These are phyloP conservation scores for Fusarium keratoplasticum DNA, from an alignment of 2,329 filamentous ascomycete species.

Conservation along the genomic window DNA sequence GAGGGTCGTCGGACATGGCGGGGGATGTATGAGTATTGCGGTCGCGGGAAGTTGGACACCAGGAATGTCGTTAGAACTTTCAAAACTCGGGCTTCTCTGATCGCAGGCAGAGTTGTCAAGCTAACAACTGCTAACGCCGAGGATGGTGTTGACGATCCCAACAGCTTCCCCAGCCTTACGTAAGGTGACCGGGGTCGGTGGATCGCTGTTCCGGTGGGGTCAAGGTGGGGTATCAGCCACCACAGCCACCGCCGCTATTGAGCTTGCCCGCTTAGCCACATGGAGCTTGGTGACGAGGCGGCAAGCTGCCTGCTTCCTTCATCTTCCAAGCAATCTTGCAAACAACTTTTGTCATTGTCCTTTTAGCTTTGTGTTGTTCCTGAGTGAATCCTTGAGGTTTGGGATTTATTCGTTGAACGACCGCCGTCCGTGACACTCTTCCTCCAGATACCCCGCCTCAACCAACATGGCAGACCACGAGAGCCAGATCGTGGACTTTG, in stretches of 20 bases:
- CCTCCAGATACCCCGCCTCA: slow-evolving; percentile 37
- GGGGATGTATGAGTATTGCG: not conserved
- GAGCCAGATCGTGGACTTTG: slow-evolving; percentile 46
- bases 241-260: slow-evolving; percentile 37
- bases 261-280: slow-evolving; percentile 22
- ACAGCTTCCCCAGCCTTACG: slow-evolving; percentile 40
- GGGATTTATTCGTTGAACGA: not conserved
- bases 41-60: not conserved
- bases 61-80: not conserved
- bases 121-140: slow-evolving; percentile 19
- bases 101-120: slow-evolving; percentile 6
- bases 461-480: slow-evolving; percentile 48
- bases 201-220: slow-evolving; percentile 48
- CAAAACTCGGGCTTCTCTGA: not conserved
- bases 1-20: slow-evolving; percentile 64
- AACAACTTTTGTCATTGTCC: not conserved
- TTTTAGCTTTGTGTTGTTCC: not conserved
- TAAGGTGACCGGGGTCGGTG: slow-evolving; percentile 43
- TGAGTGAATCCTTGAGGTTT: not conserved
- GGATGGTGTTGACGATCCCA: slow-evolving; percentile 39
- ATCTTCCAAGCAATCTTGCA: slow-evolving; percentile 11
- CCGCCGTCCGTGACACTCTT: not conserved
- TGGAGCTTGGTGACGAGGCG: slow-evolving; percentile 46
- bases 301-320: slow-evolving; percentile 41
- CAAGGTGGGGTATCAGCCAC: slow-evolving; percentile 35